Conservation (phyloP, 768 basidiomycete species). For the Xerocomellus dryophilus region DNA sequence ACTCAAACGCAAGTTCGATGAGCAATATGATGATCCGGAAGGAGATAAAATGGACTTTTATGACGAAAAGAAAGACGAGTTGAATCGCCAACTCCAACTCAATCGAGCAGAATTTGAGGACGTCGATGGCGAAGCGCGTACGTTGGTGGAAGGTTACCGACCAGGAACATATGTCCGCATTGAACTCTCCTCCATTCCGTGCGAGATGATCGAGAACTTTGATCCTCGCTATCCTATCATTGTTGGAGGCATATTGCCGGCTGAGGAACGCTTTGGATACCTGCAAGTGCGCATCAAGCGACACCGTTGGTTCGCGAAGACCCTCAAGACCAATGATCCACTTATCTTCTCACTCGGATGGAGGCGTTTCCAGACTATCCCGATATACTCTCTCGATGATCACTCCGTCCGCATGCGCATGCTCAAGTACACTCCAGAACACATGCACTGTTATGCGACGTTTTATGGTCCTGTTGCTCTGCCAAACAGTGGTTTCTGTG, state of each 20-base stretch:
- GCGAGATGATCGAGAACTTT: constrained; percentile 91
- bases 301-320: constrained; percentile 89
- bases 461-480: constrained; percentile 92
- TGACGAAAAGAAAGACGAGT: constrained; percentile 86
- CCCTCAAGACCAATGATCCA: constrained; percentile 96
- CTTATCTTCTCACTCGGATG: constrained; percentile 96
- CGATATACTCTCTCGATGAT: constrained; percentile 95
- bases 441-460: constrained; percentile 99
- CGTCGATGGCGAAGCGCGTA: constrained; percentile 71
- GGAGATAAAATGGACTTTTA: constrained; percentile 83
- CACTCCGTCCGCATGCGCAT: constrained; percentile 98
- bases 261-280: constrained; percentile 91
- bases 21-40: constrained; percentile 91
- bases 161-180: constrained; percentile 93
- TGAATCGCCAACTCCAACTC: constrained; percentile 76
- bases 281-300: constrained; percentile 95
- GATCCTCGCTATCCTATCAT: constrained; percentile 89
- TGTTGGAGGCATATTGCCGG: constrained; percentile 83
- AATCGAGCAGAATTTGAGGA: constrained; percentile 85
- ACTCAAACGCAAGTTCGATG: constrained; percentile 93
- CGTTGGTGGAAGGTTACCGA: constrained; percentile 84
- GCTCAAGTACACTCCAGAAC: constrained; percentile 99
- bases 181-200: constrained; percentile 79
- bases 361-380: constrained; percentile 93
- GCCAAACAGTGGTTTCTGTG: constrained; percentile 96